These are phyloP conservation scores for Grigorovia jiainica DNA, from an alignment of 805 yeast species.

Conservation along the genomic window DNA sequence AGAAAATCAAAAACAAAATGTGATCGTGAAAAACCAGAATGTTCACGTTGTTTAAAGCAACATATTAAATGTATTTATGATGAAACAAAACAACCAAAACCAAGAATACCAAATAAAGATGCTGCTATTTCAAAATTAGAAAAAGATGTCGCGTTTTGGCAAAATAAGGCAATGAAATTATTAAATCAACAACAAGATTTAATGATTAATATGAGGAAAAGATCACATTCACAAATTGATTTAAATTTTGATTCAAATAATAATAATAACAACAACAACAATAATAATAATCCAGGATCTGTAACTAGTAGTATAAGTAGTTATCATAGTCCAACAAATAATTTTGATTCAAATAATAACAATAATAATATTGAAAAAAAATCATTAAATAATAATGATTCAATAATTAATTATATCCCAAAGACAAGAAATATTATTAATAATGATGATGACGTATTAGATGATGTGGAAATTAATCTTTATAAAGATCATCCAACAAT, in stretches of 20 bases:
- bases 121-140: constrained; percentile 26
- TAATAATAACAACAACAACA: background rate
- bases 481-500: constrained; percentile 22
- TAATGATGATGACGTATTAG: constrained; percentile 3
- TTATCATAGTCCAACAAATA: background rate
- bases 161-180: constrained; percentile 17
- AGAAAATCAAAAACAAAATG: constrained; percentile 29
- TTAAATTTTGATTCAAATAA: background rate
- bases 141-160: constrained; percentile 27
- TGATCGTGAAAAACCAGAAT: constrained; percentile 26
- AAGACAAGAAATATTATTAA: constrained; percentile 3
- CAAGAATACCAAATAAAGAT: constrained; percentile 29
- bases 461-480: constrained; percentile 18
- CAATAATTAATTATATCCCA: background rate
- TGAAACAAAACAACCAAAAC: constrained; percentile 24
- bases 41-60: constrained; percentile 24
- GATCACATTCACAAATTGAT: background rate
- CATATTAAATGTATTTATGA: constrained; percentile 25
- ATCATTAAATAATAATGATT: background rate
- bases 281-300: background rate
- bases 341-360: background rate
- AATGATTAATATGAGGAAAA: constrained; percentile 1
- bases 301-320: background rate
- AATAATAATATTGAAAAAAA: background rate
- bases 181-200: constrained; percentile 4